Evolutionary conservation across 2,329 filamentous ascomycete genomes (phyloP).

Genomic region (Alternaria viburni): DNA sequence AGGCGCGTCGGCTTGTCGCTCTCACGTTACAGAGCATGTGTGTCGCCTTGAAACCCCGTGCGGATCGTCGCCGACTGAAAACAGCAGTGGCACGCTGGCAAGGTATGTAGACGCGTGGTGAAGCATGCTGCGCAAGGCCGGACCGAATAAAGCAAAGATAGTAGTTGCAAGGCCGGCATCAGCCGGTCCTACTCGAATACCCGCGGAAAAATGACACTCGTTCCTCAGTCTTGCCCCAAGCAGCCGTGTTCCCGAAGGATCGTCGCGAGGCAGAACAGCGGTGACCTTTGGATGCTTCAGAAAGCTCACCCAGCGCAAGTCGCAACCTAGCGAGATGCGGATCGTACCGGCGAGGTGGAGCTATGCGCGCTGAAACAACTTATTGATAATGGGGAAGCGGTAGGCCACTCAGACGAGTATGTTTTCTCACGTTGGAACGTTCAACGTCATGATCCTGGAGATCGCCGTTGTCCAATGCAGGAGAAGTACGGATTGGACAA

Average conservation of each 20-base stretch:
- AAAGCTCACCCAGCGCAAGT: not conserved
- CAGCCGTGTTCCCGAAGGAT: constrained; percentile 22
- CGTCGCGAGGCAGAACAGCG: constrained; percentile 29
- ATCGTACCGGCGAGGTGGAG: constrained; percentile 20
- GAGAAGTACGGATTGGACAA: not conserved
- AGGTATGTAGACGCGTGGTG: not conserved
- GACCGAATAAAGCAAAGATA: constrained; percentile 8
- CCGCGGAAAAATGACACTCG: constrained; percentile 1
- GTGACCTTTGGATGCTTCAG: constrained; percentile 14
- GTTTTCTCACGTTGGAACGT: constrained; percentile 13
- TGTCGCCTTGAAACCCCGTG: constrained; percentile 3
- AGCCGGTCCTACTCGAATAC: constrained; percentile 2
- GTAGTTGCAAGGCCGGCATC: constrained; percentile 3
- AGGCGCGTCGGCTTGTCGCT: not conserved
- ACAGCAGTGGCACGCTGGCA: constrained; percentile 1
- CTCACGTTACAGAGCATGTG: not conserved
- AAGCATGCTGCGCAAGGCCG: constrained; percentile 5
- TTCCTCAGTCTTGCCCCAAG: not conserved
- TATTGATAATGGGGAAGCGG: constrained; percentile 10
- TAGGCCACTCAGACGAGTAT: constrained; percentile 16
- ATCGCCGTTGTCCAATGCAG: constrained; percentile 27
- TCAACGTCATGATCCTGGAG: constrained; percentile 29
- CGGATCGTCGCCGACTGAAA: constrained; percentile 8
- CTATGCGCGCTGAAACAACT: constrained; percentile 13
- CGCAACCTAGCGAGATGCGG: constrained; percentile 17